Percentiles rank a stretch among this genome's conserved stretches.
phyloP scores from a whole-genome alignment of 768 basidiomycete species.

The Pisolithus albus region DNA sequence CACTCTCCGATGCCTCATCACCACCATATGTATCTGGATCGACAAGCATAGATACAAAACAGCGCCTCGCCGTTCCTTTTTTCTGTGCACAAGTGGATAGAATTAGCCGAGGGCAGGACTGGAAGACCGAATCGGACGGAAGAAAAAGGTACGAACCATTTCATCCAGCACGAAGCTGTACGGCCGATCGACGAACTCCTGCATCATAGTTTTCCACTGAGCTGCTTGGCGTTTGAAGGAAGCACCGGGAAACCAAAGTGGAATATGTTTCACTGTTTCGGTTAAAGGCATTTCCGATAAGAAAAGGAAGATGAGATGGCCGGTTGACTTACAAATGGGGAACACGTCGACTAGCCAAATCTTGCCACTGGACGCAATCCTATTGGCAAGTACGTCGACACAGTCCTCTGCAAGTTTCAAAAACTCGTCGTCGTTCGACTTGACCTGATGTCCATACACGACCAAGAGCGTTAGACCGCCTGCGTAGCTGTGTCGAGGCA shows the following conservation, averaged over 20 bases:
- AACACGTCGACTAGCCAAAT: constrained; percentile 39
- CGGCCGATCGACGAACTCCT: constrained; percentile 58
- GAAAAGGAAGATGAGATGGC: not conserved
- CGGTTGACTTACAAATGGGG: constrained; percentile 24
- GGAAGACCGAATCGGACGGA: constrained; percentile 16
- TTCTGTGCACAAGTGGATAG: constrained; percentile 16
- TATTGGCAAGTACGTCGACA: constrained; percentile 35
- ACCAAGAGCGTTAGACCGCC: constrained; percentile 51
- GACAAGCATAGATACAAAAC: constrained; percentile 46
- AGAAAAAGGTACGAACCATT: constrained; percentile 39
- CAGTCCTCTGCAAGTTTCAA: constrained; percentile 38
- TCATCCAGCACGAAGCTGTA: constrained; percentile 51
- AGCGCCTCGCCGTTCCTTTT: constrained; percentile 32
- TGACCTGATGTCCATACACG: constrained; percentile 54
- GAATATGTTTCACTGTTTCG: constrained; percentile 44
- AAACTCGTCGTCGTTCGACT: constrained; percentile 34
- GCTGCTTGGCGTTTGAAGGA: constrained; percentile 57
- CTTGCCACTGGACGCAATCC: constrained; percentile 37
- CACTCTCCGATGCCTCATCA: constrained; percentile 16
- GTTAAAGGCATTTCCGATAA: not conserved
- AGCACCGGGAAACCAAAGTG: constrained; percentile 61
- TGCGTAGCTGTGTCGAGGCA: constrained; percentile 34
- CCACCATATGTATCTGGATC: constrained; percentile 32
- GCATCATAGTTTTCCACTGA: constrained; percentile 57
- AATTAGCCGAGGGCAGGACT: constrained; percentile 31